Base-by-base conservation (phyloP, 23 red algal genomes). In the Gracilaria vermiculophylla region DNA sequence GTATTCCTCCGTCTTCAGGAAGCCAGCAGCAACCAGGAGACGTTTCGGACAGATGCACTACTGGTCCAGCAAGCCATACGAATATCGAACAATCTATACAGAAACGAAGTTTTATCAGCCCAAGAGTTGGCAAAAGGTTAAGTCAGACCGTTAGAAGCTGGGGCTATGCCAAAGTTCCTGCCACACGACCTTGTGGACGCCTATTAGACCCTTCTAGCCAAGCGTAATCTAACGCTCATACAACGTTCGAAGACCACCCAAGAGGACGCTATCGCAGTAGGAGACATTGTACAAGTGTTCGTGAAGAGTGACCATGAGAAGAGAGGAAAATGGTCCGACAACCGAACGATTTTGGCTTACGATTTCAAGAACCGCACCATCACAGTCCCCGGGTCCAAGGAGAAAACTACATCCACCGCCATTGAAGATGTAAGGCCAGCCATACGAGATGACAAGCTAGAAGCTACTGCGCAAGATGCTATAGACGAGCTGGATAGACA, bases 71-170 rank as follows among this genome's bases (percentile, higher is more conserved):
- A 74, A 32, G 60, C 81, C 2, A 57, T 86, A 3, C 1, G 36
- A 13, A 71, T 86, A 2, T 71, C 81, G 1, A 86, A 86, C 62
- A 28, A 86, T 51, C 42, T 86, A 2, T 86, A 86, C 27, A 62
- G 81, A 4, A 72, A 35, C 24, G 81, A 86, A 25, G 48, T 74
- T 19, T 1, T 86, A 23, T 73, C 48, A 10, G 62, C 60, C 1
- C 66, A 86, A 43, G 64, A 69, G 53, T 14, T 86, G 16, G 64
- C 81, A 34, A 86, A 86, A 53, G 48, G 81, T 5, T 86, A 72
- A 24, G 1, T 62, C 11, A 37, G 66, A 19, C 81, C 81, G 2
- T 35, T 86, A 12, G 16, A 56, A 9, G 5, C 5, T 28, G 62
- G 41, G 19, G 35, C 2, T 1, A 10, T 23, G 3, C 64, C 81